Base-by-base conservation (phyloP, 306 rosid species). In the Carpinus fangiana region DNA sequence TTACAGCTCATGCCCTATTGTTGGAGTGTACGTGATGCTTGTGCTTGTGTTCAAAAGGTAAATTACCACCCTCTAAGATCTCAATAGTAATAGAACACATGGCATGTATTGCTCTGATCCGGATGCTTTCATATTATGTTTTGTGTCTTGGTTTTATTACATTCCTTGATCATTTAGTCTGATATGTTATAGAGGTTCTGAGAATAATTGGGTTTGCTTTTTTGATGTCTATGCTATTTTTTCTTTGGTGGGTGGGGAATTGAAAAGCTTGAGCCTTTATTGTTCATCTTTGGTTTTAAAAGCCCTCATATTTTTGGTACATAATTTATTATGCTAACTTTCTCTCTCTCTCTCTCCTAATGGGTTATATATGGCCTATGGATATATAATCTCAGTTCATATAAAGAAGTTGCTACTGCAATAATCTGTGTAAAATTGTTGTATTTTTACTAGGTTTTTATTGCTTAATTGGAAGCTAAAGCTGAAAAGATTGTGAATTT, bases 151-250 rank as follows among this genome's bases (percentile, higher is more conserved):
- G 43, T 38, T 38, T 38, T 38, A 38, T 38, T 38, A 4, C 43
- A 38, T 38, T 3, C 43, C 6, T 38, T 38, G 70, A 47, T n/a
- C 46, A 18, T 12, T 38, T 34, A 46, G 12, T 20, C 17, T 28
- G 9, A 12, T 61, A 26, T 4, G 3, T 38, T 66, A 18, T 16
- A 5, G 23, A 64, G 70, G 69, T 70, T 65, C 23, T 20, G 68
- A 41, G 6, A 57, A 59, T 78, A 60, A 12, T 8, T 71, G 60
- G 76, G 65, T 73, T 64, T 41, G 52, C 72, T n/a, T 20, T 34
- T 26, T 41, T 34, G 18, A 8, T 14, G 56, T 34, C 1, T 23
- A 23, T 23, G 26, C 26, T 23, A 23, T 23, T 23, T 23, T 23
- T 23, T 23, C 26, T 23, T 23, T 23, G 47, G 68, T 54, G 9